Conservation (phyloP, 2,329 filamentous ascomycete species). For the Claviceps pazoutovae region DNA sequence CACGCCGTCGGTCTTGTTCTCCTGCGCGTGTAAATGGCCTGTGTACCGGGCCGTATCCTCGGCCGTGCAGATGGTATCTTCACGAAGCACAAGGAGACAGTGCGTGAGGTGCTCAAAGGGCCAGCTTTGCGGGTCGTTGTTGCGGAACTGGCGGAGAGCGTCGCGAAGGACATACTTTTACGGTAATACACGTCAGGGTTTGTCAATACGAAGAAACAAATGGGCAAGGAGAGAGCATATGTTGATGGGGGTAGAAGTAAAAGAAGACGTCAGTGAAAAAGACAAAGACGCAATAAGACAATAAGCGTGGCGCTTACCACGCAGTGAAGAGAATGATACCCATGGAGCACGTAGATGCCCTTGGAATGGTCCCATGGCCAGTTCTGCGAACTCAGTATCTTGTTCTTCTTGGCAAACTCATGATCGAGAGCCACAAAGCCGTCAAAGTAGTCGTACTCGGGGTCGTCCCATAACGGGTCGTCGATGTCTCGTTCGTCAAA, state of each 20-base stretch:
- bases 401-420: slow-evolving; percentile 9
- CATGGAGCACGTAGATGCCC: slow-evolving; percentile 17
- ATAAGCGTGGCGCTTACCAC: slow-evolving; percentile 5
- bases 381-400: slow-evolving; percentile 11
- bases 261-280: neutral
- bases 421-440: slow-evolving; percentile 5
- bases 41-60: slow-evolving; percentile 17
- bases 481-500: slow-evolving; percentile 6
- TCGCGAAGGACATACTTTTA: slow-evolving; percentile 1
- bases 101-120: slow-evolving; percentile 8
- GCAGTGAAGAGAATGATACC: slow-evolving; percentile 18
- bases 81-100: slow-evolving; percentile 15
- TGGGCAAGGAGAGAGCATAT: too few relatives aligned
- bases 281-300: neutral
- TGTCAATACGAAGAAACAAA: too few relatives aligned
- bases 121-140: neutral
- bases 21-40: neutral
- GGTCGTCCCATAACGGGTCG: slow-evolving; percentile 3
- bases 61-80: slow-evolving; percentile 17
- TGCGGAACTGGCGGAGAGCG: slow-evolving; percentile 7
- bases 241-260: neutral
- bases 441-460: neutral
- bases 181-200: neutral
- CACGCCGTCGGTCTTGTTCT: slow-evolving; percentile 2
- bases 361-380: slow-evolving; percentile 19